These are phyloP conservation scores for Globisporangium parvum DNA, from an alignment of 352 stramenopile genomes.

Conservation along the genomic window DNA sequence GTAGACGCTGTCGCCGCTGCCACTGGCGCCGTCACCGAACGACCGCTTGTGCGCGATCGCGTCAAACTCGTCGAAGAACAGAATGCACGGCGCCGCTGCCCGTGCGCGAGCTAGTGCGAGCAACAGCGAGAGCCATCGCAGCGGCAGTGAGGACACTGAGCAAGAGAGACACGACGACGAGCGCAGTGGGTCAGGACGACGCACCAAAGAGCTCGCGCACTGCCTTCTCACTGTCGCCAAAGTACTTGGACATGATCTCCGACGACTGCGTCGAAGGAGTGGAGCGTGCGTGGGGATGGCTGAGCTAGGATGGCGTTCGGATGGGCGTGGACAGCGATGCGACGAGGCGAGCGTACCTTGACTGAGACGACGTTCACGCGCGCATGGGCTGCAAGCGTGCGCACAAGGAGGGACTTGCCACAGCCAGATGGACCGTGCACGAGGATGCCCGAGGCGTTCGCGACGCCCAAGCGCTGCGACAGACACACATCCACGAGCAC, in stretches of 20 bases:
- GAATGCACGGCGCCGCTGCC: slow-evolving; percentile 58
- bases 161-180: neutral
- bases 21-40: slow-evolving; percentile 36
- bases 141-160: neutral
- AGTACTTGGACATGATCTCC: slow-evolving; percentile 83
- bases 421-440: slow-evolving; percentile 76
- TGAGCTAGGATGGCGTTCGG: neutral
- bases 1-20: slow-evolving; percentile 55
- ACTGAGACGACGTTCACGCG: slow-evolving; percentile 78
- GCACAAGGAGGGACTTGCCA: slow-evolving; percentile 78
- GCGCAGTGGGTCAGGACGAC: neutral
- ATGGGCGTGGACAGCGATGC: neutral
- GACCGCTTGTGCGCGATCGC: slow-evolving; percentile 74
- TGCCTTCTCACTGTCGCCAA: slow-evolving; percentile 79
- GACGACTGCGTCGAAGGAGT: too few relatives aligned
- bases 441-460: slow-evolving; percentile 65
- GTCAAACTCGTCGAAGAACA: slow-evolving; percentile 87
- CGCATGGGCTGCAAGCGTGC: slow-evolving; percentile 47
- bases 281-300: too few relatives aligned
- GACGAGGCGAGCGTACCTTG: slow-evolving; percentile 33
- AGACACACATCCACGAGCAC: neutral
- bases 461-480: slow-evolving; percentile 50
- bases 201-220: slow-evolving; percentile 78
- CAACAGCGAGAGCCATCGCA: neutral
- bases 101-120: slow-evolving; percentile 50